Base-by-base conservation (phyloP, 2,329 filamentous ascomycete species). In the Fonsecaea nubica region DNA sequence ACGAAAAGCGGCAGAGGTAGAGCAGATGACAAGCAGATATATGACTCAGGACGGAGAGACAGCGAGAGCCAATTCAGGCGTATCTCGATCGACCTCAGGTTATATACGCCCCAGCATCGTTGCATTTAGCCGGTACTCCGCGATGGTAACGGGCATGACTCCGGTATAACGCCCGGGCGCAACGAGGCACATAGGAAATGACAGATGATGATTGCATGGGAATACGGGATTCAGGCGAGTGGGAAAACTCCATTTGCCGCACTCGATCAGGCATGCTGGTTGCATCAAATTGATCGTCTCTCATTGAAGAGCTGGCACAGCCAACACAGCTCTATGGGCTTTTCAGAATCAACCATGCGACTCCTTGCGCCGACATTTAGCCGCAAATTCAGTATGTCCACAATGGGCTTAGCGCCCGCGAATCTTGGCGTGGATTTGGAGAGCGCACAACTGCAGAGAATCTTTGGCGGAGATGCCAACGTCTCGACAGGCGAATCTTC, bases 351-450 rank as follows among this genome's bases (percentile, higher is more conserved):
- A n/a, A 40, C 36, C 35, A 36, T 36, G 7, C 35, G 10, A 36
- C 35, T 7, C 10, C 35, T 36, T 7, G 7, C 7, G 10, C 45
- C 45, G 45, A n/a, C 25, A 21, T 50, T 50, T 50, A 50, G 45
- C 45, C 45, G 45, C n/a, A 50, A 3, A 12, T 25, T 1, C 45
- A 50, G 45, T 1, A 10, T 1, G 7, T 3, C 45, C 45, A 4
- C 5, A 25, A 25, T 50, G 21, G 18, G 45, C 3, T 13, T 50
- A 50, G 45, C 45, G 32, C 40, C n/a, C 25, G 21, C 45, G 58
- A 53, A 61, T 61, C 52, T 61, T 61, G 42, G 58, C 38, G 45
- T 50, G 45, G 45, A 50, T 50, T 50, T 50, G 45, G 45, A 50
- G 45, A 50, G 45, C 45, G 45, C 45, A 50, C 45, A 25, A 50